These are phyloP conservation scores for Pelargonium fulgidum DNA, from an alignment of 441 rosid species.

Conservation along the genomic window DNA sequence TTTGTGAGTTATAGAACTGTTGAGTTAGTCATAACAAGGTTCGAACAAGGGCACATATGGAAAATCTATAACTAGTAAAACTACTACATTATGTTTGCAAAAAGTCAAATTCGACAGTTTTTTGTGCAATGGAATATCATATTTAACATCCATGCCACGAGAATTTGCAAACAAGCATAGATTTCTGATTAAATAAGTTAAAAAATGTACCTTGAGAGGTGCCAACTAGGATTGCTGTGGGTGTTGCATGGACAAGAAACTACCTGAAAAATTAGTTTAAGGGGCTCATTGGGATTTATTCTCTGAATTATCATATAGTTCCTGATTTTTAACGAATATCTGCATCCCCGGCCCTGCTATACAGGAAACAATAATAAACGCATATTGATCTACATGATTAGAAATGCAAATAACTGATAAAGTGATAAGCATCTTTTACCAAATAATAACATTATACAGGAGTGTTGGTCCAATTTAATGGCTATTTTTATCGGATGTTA, in stretches of 20 bases:
- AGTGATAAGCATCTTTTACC: neutral
- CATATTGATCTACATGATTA: neutral
- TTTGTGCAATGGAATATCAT: neutral
- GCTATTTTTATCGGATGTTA: neutral
- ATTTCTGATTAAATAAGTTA: conserved; percentile 17
- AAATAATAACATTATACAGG: neutral
- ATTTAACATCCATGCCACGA: neutral
- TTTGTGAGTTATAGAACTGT: too few relatives aligned
- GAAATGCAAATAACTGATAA: neutral
- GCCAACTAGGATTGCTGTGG: conserved; percentile 95
- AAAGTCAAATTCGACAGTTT: too few relatives aligned
- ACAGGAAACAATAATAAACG: neutral
- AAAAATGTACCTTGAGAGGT: conserved; percentile 72
- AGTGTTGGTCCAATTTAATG: neutral
- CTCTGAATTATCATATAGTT: neutral
- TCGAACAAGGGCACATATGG: too few relatives aligned
- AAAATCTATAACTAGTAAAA: too few relatives aligned
- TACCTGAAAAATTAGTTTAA: conserved; percentile 43
- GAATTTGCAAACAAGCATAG: neutral
- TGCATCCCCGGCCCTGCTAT: neutral
- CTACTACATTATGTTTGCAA: too few relatives aligned
- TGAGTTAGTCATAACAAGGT: too few relatives aligned
- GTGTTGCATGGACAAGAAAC: conserved; percentile 96
- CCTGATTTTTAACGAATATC: neutral
- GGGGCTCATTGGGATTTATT: neutral